Evolutionary conservation across 1,139 yeast genomes (phyloP).

Genomic region (Candida freyschussii): DNA sequence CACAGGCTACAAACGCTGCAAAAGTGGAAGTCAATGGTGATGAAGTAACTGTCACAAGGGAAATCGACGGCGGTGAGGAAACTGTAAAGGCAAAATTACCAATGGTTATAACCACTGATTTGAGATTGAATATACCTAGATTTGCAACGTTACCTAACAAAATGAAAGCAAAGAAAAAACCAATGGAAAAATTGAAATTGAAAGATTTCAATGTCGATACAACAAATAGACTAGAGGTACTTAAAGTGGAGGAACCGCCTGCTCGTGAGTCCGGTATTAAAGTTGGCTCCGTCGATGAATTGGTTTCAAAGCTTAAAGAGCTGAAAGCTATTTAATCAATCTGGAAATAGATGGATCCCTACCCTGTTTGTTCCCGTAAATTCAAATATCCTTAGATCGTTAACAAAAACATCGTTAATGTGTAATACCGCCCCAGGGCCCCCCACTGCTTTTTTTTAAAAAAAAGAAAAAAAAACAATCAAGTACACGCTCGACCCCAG

Average conservation of each 20-base stretch:
- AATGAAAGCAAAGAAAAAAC: slow-evolving; percentile 98
- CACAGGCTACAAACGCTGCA: slow-evolving; percentile 96
- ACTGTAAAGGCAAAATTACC: slow-evolving; percentile 77
- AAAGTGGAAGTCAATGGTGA: slow-evolving; percentile 58
- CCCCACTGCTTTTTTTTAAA: too few relatives aligned
- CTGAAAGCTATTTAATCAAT: slow-evolving; percentile 26
- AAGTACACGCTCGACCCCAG: too few relatives aligned
- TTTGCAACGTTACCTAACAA: slow-evolving; percentile 90
- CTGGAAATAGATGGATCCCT: too few relatives aligned
- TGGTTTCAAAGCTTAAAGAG: slow-evolving; percentile 74
- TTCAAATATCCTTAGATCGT: too few relatives aligned
- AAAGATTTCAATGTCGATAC: slow-evolving; percentile 65
- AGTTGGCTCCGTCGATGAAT: slow-evolving; percentile 77
- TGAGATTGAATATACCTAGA: slow-evolving; percentile 90
- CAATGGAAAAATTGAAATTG: slow-evolving; percentile 65
- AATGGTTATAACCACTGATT: slow-evolving; percentile 82
- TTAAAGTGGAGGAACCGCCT: slow-evolving; percentile 83
- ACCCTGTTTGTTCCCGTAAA: too few relatives aligned
- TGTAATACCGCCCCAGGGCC: too few relatives aligned
- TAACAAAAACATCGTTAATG: too few relatives aligned
- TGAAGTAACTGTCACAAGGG: slow-evolving; percentile 76
- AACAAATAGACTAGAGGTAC: slow-evolving; percentile 57
- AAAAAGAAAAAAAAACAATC: too few relatives aligned
- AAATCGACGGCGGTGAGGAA: slow-evolving; percentile 93
- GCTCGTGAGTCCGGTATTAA: slow-evolving; percentile 75